Evolutionary conservation across 768 basidiomycete species (phyloP), one percentile per base, ranked within the genome.

Genomic region (Termitomyces sp.): DNA sequence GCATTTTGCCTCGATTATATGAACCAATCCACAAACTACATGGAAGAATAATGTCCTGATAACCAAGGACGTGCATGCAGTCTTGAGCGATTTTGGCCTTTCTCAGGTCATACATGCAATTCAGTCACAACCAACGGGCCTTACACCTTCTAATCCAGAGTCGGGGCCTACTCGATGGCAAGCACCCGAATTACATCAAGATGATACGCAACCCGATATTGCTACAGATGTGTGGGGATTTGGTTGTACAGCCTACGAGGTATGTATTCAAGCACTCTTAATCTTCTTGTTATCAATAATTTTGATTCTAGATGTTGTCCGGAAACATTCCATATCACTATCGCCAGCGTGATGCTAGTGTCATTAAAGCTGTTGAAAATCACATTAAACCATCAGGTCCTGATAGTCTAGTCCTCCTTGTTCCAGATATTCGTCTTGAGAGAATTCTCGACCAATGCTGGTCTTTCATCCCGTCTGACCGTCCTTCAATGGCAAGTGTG

Each of bases 51-150:
- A 81, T 54, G 74, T 81, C 52, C 68, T 81, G 15, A 72, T 81
- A 34, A 77, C 77, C 6, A 69, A 67, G 10, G 68, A 72, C 22
- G 74, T 75, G 13, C 69, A 58, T 8, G 79, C 76, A 31, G 75
- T 72, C 34, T 62, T 81, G 1, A 72, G 75, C 24, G 79, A 81
- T 61, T 80, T 81, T 55, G 79, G 79, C 41, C 69, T 81, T 16
- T 70, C 73, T 4, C 62, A 73, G 53, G 69, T 72, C 10, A 63
- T 74, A 24, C 70, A 69, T 22, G 69, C 69, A 9, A 52, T 57
- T n/a, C n/a, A n/a, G n/a, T n/a, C n/a, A n/a, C 59, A 72, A 9
- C 68, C 68, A 0, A 67, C 66, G 10, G 72, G 72, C 1, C 61
- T 64, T 36, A 73, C 71, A 0, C 64, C 69, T 9, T 71, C 69